Base-by-base conservation (phyloP, 2,329 filamentous ascomycete genomes). In the Ceratocystis cacaofunesta region DNA sequence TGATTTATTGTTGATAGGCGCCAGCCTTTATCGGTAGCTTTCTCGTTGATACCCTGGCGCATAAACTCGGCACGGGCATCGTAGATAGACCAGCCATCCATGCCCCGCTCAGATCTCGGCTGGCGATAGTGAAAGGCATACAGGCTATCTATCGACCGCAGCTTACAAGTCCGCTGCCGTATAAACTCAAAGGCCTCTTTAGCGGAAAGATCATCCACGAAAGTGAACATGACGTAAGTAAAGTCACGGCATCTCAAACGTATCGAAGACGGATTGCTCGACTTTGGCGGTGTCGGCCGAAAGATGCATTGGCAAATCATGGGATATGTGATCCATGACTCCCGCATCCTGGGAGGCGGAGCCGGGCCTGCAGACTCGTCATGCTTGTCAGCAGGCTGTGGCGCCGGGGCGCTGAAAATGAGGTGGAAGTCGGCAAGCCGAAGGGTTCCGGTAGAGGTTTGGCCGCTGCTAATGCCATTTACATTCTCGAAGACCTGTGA, bases 311-410 rank as follows among this genome's bases (percentile, higher is more conserved):
- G 84, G 50, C 84, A 84, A 71, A 99, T 90, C 76, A 97, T 92
- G 28, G 92, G 92, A 75, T 92, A 99, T 17, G 94, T 92, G 65
- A 97, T 90, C 89, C 92, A 99, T 72, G 89, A 84, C 75, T 96
- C 89, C 73, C 85, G 76, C 62, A 71, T 71, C 68, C 73, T 76
- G 3, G 74, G 72, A 12, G 73, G 72, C 15, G 69, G 36, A 8
- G 61, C 52, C 3, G 60, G 52, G 19, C 68, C 66, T n/a, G 69
- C 62, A 10, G 68, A 52, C 32, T 72, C 69, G 12, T 68, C 62
- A 12, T 70, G 41, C 17, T 72, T 65, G 63, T 61, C 68, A 66
- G 70, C 69, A 71, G 73, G 70, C 69, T 72, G 73, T 60, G 72
- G 75, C 61, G 71, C 72, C 52, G 76, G 78, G 52, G 75, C 78